These are phyloP conservation scores for Trematosphaeria pertusa DNA, from an alignment of 2,329 filamentous ascomycete genomes.

Conservation along the genomic window DNA sequence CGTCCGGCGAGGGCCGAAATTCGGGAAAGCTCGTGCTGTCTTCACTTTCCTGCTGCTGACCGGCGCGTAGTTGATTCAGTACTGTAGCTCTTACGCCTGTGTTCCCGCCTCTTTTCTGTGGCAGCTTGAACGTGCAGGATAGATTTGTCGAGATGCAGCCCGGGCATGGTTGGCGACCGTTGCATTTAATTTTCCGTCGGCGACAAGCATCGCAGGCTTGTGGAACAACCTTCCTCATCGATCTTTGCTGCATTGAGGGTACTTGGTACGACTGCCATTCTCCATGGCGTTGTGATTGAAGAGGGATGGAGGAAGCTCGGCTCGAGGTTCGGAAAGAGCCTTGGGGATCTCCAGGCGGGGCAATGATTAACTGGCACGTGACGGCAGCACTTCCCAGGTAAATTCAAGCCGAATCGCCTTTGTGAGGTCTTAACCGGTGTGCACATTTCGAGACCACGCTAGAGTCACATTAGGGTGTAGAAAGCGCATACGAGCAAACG, in stretches of 20 bases:
- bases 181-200: slow-evolving; percentile 77
- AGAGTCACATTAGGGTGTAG: too few species aligned
- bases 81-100: slow-evolving; percentile 78
- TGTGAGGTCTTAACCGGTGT: too few species aligned
- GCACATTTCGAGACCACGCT: too few species aligned
- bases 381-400: too few species aligned
- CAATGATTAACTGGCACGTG: too few species aligned
- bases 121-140: slow-evolving; percentile 75
- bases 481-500: too few species aligned
- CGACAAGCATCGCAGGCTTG: slow-evolving; percentile 76
- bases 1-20: not conserved
- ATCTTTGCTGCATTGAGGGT: slow-evolving; percentile 3
- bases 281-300: too few species aligned
- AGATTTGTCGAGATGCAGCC: slow-evolving; percentile 68
- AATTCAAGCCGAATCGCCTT: too few species aligned
- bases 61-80: slow-evolving; percentile 75
- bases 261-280: not conserved
- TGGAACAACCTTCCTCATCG: slow-evolving; percentile 13
- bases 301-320: too few species aligned
- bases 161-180: slow-evolving; percentile 72
- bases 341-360: too few species aligned
- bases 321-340: too few species aligned
- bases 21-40: not conserved
- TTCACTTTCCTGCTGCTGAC: slow-evolving; percentile 52
- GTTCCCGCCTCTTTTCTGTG: slow-evolving; percentile 78